These are phyloP conservation scores for Bifiguratus adelaidae DNA, from an alignment of 192 early-diverging fungal species.

Conservation along the genomic window DNA sequence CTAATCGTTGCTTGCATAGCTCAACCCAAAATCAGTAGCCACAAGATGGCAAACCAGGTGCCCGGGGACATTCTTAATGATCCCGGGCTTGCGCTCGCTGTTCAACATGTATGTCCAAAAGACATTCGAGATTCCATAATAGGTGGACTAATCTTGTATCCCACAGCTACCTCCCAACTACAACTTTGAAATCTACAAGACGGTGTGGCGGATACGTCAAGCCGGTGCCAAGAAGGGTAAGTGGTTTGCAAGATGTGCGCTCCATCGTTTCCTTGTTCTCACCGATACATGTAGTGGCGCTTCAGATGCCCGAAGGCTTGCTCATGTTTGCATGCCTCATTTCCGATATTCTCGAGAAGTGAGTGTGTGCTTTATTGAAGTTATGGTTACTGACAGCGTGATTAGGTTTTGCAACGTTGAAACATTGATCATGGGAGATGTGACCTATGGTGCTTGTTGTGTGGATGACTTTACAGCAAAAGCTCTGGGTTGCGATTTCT, in stretches of 20 bases:
- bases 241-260: background rate
- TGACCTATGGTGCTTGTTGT: conserved; percentile 98
- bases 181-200: conserved; percentile 99
- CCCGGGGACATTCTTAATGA: conserved; percentile 81
- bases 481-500: conserved; percentile 90
- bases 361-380: conserved; percentile 2
- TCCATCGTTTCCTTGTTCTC: background rate
- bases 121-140: background rate
- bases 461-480: conserved; percentile 94
- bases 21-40: conserved; percentile 8
- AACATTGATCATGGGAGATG: conserved; percentile 96
- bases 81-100: conserved; percentile 68
- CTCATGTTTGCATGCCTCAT: conserved; percentile 91
- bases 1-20: background rate
- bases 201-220: conserved; percentile 78
- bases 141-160: conserved; percentile 6
- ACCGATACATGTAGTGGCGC: conserved; percentile 47
- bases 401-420: conserved; percentile 69
- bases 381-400: conserved; percentile 1
- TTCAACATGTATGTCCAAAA: conserved; percentile 41
- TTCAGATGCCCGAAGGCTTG: conserved; percentile 97
- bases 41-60: conserved; percentile 59
- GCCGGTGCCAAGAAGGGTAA: conserved; percentile 61
- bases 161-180: conserved; percentile 79
- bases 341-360: conserved; percentile 83